Conservation (phyloP, 2,329 filamentous ascomycete genomes). For the Microcera coccophila region DNA sequence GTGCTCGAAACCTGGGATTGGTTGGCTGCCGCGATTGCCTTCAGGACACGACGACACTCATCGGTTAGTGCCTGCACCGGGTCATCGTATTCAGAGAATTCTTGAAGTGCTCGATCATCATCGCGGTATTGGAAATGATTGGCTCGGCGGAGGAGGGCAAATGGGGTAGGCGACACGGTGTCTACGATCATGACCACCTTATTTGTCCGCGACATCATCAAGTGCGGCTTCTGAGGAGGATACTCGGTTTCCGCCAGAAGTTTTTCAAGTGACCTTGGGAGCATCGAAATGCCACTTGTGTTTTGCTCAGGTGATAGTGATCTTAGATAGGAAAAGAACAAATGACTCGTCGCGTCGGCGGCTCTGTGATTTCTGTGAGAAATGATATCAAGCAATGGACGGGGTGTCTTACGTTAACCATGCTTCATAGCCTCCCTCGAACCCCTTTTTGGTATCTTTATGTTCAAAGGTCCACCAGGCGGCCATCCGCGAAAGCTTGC, state of each 20-base stretch:
- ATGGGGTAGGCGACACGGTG: constrained; percentile 88
- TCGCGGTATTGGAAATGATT: constrained; percentile 96
- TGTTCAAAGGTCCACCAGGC: constrained; percentile 99
- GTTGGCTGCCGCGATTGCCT: constrained; percentile 82
- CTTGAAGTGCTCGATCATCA: constrained; percentile 76
- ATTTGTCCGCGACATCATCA: constrained; percentile 76
- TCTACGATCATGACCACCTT: constrained; percentile 97
- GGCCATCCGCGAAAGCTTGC: constrained; percentile 90
- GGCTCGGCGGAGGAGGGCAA: constrained; percentile 81
- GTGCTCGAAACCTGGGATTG: constrained; percentile 72
- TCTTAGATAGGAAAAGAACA: constrained; percentile 96
- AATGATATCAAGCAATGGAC: background rate
- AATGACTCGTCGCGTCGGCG: constrained; percentile 90
- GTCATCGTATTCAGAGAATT: constrained; percentile 85
- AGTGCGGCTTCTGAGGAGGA: constrained; percentile 71
- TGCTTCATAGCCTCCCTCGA: constrained; percentile 87
- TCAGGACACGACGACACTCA: constrained; percentile 86
- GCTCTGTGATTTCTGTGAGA: constrained; percentile 51
- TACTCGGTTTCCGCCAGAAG: constrained; percentile 91
- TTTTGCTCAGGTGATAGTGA: constrained; percentile 80
- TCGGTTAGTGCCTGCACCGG: constrained; percentile 84
- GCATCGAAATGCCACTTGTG: constrained; percentile 72
- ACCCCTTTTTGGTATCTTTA: constrained; percentile 79
- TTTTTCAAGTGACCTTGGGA: constrained; percentile 88
- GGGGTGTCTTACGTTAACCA: constrained; percentile 66